Evolutionary conservation across 2,329 filamentous ascomycete species (phyloP), one percentile per base, ranked within the genome.

Genomic region (Biscogniauxia sp.): DNA sequence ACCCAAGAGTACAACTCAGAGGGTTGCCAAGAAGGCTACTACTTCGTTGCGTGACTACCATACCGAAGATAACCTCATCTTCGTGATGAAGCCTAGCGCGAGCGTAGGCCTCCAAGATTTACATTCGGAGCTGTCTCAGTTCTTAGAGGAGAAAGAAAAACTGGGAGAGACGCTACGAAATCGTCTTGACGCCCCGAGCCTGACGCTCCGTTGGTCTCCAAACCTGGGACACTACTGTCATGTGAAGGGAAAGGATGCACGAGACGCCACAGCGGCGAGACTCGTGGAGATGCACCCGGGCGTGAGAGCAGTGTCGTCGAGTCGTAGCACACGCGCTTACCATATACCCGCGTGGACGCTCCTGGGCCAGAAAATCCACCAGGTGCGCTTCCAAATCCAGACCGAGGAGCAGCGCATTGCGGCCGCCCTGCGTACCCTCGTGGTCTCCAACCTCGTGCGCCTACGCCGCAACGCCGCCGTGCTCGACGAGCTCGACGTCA

Each of bases 401-500:
- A 82, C 84, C 60, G 95, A 97, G 74, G 95, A 99, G 77, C 86
- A 92, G 69, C 83, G 84, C 52, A 88, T 99, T 7, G 92, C 98
- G 68, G 81, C 86, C 59, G 77, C 82, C 5, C 81, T 99, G 8
- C 89, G 94, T 28, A 84, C 88, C 62, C 81, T 85, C 55, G 93
- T 97, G 0, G 87, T 98, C 3, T 78, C 84, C 53, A 94, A 93
- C 68, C 84, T 99, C 2, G 87, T 97, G 64, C 92, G 89, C 69
- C 84, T 99, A 15, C 88, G 95, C 5, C 90, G 90, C 60, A 98
- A 97, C 74, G 93, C 94, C 11, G 84, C 87, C n/a, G 90, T 97
- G 0, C 85, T 99, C 20, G 94, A 98, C 73, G 93, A 97, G 75
- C 84, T 99, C 8, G 95, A 99, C 75, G 90, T 99, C 45, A 86